phyloP scores from a whole-genome alignment of 352 stramenopile genomes.

The Phytophthora boehmeriae region DNA sequence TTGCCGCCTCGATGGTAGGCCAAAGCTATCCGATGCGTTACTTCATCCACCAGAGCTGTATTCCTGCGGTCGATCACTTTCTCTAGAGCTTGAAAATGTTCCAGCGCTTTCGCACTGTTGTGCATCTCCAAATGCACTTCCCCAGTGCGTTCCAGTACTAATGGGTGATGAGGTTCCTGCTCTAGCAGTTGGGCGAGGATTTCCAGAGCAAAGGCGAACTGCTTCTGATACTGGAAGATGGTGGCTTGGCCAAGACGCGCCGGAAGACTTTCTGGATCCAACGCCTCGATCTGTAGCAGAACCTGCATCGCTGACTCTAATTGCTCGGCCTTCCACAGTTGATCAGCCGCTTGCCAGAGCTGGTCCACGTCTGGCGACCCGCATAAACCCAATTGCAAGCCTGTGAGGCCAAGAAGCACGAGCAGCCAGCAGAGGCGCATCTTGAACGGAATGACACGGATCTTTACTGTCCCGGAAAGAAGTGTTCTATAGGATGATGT shows the following conservation, averaged over 20 bases:
- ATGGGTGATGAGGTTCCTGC: conserved; percentile 16
- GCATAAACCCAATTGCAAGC: background rate
- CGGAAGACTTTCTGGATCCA: conserved; percentile 27
- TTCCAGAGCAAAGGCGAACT: conserved; percentile 30
- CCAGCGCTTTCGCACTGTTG: conserved; percentile 24
- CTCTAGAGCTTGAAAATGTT: conserved; percentile 24
- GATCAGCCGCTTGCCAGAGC: conserved; percentile 35
- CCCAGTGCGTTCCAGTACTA: conserved; percentile 36
- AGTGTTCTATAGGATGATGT: too few species aligned
- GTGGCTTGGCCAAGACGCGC: conserved; percentile 33
- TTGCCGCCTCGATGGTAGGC: conserved; percentile 41
- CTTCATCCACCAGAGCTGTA: conserved; percentile 1
- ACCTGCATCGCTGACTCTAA: conserved; percentile 34
- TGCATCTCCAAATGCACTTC: conserved; percentile 38
- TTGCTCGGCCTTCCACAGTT: conserved; percentile 27
- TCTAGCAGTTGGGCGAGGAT: conserved; percentile 22
- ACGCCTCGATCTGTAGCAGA: conserved; percentile 32
- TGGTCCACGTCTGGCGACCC: conserved; percentile 14
- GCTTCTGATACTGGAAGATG: conserved; percentile 33
- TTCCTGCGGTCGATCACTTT: conserved; percentile 7
- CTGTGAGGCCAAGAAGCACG: background rate
- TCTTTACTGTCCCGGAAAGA: background rate
- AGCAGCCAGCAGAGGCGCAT: background rate
- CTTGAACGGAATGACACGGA: background rate
- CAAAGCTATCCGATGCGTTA: conserved; percentile 44